Conservation (phyloP, 805 yeast species). For the Yueomyces sinensis region DNA sequence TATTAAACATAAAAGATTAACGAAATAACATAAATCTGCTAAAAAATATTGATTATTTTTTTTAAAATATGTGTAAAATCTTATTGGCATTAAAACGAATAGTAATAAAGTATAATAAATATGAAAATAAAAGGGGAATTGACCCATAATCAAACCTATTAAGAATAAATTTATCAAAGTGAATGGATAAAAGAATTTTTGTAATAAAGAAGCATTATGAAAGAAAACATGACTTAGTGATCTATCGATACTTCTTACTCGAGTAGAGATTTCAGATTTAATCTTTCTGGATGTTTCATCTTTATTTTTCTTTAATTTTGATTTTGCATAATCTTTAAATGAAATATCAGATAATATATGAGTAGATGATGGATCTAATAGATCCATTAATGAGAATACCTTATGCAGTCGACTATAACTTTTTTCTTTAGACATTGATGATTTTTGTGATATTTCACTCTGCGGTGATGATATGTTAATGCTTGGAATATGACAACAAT, state of each 20-base stretch:
- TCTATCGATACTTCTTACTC: conserved; percentile 15
- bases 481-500: too few species aligned
- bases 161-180: conserved; percentile 56
- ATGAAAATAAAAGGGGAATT: conserved; percentile 66
- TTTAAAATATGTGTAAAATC: conserved; percentile 73
- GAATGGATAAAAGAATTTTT: conserved; percentile 69
- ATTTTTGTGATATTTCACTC: too few species aligned
- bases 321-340: too few species aligned
- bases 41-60: conserved; percentile 70
- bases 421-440: too few species aligned
- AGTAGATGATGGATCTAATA: too few species aligned
- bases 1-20: conserved; percentile 51
- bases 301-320: background rate
- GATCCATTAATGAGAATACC: too few species aligned
- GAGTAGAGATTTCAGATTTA: conserved; percentile 8
- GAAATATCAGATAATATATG: too few species aligned
- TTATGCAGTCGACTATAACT: too few species aligned
- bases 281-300: conserved; percentile 10
- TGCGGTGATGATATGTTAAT: too few species aligned
- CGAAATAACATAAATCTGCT: conserved; percentile 91
- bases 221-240: conserved; percentile 22
- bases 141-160: conserved; percentile 67
- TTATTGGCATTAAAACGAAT: conserved; percentile 60
- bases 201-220: conserved; percentile 38
- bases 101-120: conserved; percentile 53